Evolutionary conservation across 352 stramenopile genomes (phyloP), one percentile per base, ranked within the genome.

Genomic region (Aphanomyces stellatus): DNA sequence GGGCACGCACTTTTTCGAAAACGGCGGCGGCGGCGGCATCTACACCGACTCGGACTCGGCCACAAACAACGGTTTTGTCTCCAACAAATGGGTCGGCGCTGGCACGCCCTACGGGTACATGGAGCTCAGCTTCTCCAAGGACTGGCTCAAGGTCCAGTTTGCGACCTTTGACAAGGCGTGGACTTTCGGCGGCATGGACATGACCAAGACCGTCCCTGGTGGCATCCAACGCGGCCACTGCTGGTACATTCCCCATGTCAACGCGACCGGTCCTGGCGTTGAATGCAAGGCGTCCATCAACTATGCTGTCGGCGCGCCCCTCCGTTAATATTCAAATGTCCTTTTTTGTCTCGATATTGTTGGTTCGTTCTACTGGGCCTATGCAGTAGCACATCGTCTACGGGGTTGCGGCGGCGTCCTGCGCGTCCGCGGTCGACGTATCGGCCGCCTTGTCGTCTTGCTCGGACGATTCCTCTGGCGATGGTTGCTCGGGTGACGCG

Each of bases 51-150:
- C 85, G 40, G 78, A 83, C 19, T 49, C 48, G 28, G 60, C 37
- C 24, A 51, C 48, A 5, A 19, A 67, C 60, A 67, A 67, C 35
- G 60, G 27, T 15, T 46, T 67, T 25, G 48, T 67, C 49, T 40
- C 13, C 22, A 67, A 91, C 67, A 73, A 78, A 13, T 95, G 86
- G 86, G 86, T 92, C 60, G 86, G 82, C 1, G 51, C 77, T 19
- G 82, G 81, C 42, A 93, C 90, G 70, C 81, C 84, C 17, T 93
- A 95, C 66, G 85, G 85, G 15, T 95, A 93, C 74, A 85, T 93
- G 30, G 87, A 91, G 74, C 73, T 95, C 22, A 76, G 82, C 63
- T 89, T 95, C 60, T 92, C 85, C 3, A 75, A 92, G 69, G 85
- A 95, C 40, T 95, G 87, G 87, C 75, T 92, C 37, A 83, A 80